These are phyloP conservation scores for Hanseniaspora lachancei DNA, from an alignment of 805 yeast genomes.

Conservation along the genomic window DNA sequence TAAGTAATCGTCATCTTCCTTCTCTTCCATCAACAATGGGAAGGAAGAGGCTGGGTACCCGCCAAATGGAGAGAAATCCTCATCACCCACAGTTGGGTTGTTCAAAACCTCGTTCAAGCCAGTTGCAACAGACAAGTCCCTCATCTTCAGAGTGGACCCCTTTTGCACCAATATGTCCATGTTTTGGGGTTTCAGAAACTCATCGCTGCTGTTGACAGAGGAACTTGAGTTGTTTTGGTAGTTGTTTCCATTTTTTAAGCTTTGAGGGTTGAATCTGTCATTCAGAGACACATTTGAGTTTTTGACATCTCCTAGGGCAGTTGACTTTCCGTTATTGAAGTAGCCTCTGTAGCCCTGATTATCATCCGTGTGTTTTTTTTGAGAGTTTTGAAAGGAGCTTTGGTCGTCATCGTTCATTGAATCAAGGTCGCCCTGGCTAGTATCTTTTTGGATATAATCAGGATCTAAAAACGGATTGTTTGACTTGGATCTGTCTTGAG, in stretches of 20 bases:
- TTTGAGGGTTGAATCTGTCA: slow-evolving; percentile 15
- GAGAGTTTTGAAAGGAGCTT: slow-evolving; percentile 12
- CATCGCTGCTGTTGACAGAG: slow-evolving; percentile 26
- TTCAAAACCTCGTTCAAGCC: not conserved
- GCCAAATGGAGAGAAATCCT: slow-evolving; percentile 82
- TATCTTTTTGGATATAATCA: slow-evolving; percentile 5
- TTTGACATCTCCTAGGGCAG: slow-evolving; percentile 11
- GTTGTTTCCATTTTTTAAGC: slow-evolving; percentile 16
- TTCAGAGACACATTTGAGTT: slow-evolving; percentile 13
- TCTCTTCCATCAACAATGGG: slow-evolving; percentile 82
- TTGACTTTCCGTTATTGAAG: slow-evolving; percentile 1
- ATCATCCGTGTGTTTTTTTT: not conserved
- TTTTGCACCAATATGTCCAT: not conserved
- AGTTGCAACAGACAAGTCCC: not conserved
- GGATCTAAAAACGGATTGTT: slow-evolving; percentile 15
- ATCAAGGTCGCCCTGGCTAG: slow-evolving; percentile 17
- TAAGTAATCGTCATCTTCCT: slow-evolving; percentile 86
- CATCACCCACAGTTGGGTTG: slow-evolving; percentile 27
- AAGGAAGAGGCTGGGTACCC: slow-evolving; percentile 90
- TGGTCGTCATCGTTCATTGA: not conserved
- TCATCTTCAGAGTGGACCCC: not conserved
- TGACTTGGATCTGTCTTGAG: slow-evolving; percentile 4
- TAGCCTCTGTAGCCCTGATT: slow-evolving; percentile 5
- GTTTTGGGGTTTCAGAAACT: slow-evolving; percentile 24
- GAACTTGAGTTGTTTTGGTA: slow-evolving; percentile 21